A percentile compares a stretch with the other conserved stretches of the same genome.
Evolutionary conservation across 768 basidiomycete species (phyloP).

Genomic region (Boletales sp.): DNA sequence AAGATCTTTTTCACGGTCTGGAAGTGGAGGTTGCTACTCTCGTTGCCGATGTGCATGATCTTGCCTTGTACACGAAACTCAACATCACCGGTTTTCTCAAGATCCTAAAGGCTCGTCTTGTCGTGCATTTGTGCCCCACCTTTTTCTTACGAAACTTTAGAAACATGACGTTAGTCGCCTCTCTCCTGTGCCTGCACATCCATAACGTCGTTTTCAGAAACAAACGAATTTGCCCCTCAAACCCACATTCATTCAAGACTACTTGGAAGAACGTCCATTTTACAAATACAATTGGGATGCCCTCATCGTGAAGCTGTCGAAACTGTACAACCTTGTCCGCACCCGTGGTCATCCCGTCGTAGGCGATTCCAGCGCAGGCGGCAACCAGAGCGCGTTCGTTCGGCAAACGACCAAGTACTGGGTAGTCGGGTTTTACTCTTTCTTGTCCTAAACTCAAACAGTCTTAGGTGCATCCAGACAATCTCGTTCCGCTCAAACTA

Average conservation of each 20-base stretch:
- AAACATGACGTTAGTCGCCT: conserved; percentile 80
- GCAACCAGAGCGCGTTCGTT: conserved; percentile 96
- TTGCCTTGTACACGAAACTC: conserved; percentile 91
- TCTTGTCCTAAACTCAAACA: conserved; percentile 2
- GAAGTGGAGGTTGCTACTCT: conserved; percentile 95
- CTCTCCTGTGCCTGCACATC: not conserved
- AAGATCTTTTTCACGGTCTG: conserved; percentile 80
- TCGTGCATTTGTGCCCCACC: not conserved
- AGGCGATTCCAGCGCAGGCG: conserved; percentile 93
- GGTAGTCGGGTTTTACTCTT: conserved; percentile 45
- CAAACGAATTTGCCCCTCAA: conserved; percentile 82
- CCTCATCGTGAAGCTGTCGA: conserved; percentile 93
- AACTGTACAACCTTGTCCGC: conserved; percentile 90
- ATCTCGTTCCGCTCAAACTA: conserved; percentile 88
- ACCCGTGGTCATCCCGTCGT: conserved; percentile 92
- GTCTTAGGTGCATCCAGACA: conserved; percentile 79
- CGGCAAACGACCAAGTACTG: conserved; percentile 99
- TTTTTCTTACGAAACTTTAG: conserved; percentile 34
- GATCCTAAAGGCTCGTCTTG: conserved; percentile 74
- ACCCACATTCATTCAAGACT: conserved; percentile 83
- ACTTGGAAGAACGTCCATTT: conserved; percentile 92
- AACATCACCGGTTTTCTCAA: conserved; percentile 99
- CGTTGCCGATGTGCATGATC: conserved; percentile 89
- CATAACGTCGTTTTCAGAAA: conserved; percentile 57
- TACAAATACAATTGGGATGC: conserved; percentile 97